Evolutionary conservation across 2,329 filamentous ascomycete species (phyloP), one percentile per base, ranked within the genome.

Genomic region (Venturia oleaginea): DNA sequence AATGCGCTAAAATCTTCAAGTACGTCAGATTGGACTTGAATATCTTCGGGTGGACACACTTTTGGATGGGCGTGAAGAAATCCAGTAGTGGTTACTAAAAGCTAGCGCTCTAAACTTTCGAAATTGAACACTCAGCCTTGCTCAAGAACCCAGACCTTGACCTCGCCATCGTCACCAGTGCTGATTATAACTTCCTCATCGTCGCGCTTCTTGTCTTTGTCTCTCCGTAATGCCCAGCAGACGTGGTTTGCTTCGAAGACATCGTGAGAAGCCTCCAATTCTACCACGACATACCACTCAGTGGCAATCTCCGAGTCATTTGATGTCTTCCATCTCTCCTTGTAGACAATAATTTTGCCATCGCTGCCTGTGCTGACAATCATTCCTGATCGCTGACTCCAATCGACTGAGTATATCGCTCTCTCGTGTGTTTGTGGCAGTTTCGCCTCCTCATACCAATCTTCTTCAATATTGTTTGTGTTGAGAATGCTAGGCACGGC

Each of bases 171-270:
- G 73, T 99, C 94, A 0, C 93, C 94, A 0, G 92, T 96, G 19
- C 89, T 94, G 24, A 97, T 80, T 59, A 99, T 80, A 73, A 97
- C 88, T 77, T 97, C 93, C 70, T 96, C 91, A 30, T 76, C 80
- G 1, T 83, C 81, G n/a, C 65, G 81, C 67, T 77, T 80, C 72
- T 81, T 81, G 1, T 79, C 87, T 61, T 81, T 80, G 73, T 96
- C 92, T 65, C 85, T 89, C 65, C 92, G 82, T 69, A 83, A 84
- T 68, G 91, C 92, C 94, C 94, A 99, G 1, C 85, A 86, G 60
- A 94, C 83, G 75, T 97, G 92, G 71, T 99, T 99, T 68, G 97
- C 83, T 76, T 99, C 94, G 72, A 93, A 97, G 2, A 95, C 90
- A 0, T 91, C 92, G 74, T 99, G 94, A 2, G 88, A 90, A 40